Base-by-base conservation (phyloP, 1,139 yeast species). In the Taiozyma sp. region DNA sequence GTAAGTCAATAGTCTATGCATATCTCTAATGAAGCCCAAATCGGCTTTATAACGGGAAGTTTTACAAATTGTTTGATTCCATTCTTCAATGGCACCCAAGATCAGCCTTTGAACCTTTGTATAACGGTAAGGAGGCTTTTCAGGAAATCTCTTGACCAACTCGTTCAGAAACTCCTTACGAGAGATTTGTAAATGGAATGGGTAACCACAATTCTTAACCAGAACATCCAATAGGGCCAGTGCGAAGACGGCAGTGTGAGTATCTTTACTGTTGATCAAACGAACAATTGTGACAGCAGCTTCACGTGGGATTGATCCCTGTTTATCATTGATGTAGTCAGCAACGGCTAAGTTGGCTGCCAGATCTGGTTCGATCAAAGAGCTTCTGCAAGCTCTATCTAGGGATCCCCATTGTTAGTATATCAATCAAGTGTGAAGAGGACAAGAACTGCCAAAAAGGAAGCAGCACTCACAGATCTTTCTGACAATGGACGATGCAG, bases 151-250 rank as follows among this genome's bases (percentile, higher is more conserved):
- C 62, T 89, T 87, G 36, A 93, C 99, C 65, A 93, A 78, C 64
- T 91, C 97, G 68, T 93, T 93, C 65, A 93, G 76, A 62, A 93
- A 93, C 66, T 93, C 99, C 70, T 93, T 93, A 56, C 98, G 80
- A 9, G 97, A 88, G 50, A 93, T 89, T 71, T 95, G 99, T 51
- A 93, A 76, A 59, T 93, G 99, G 72, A 93, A 84, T 5, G 99
- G 97, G 68, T 92, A 95, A 3, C 99, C 99, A 73, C 99, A 93
- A 70, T 93, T 93, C 72, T 93, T 93, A 50, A 93, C 99, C 62
- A 95, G 76, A 54, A 90, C 91, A 66, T 93, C 99, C 59, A 93
- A 79, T 50, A 75, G 63, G 1, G 80, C 73, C 53, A 82, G 61
- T 0, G 86, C 84, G 56, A 81, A 76, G 41, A 80, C 72, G 2